phyloP scores from a whole-genome alignment of 164 flowering plant species.

The Cinnamomum chago region DNA sequence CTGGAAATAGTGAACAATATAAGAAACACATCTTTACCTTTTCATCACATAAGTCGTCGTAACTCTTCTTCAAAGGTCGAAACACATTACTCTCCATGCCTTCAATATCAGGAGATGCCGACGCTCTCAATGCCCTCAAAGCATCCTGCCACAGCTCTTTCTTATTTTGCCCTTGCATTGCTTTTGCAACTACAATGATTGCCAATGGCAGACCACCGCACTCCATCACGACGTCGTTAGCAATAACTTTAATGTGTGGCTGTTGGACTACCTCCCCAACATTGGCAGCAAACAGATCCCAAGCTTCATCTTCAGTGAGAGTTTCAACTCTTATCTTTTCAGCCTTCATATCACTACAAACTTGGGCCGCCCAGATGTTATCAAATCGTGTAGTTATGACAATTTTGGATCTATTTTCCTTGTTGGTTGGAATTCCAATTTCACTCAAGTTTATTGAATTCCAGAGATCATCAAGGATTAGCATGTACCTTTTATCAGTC shows the following conservation, averaged over 20 bases:
- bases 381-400: not conserved
- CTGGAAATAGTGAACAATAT: constrained; percentile 9
- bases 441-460: not conserved
- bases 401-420: not conserved
- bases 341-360: constrained; percentile 1
- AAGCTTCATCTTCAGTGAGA: not conserved
- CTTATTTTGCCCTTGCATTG: constrained; percentile 1
- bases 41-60: constrained; percentile 4
- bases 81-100: constrained; percentile 10
- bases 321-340: not conserved
- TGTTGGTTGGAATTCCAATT: constrained; percentile 1
- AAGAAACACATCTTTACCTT: constrained; percentile 4
- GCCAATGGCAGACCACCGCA: constrained; percentile 12
- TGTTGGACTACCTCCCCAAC: not conserved
- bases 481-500: not conserved
- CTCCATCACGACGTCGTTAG: not conserved
- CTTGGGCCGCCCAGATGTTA: no score
- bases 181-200: not conserved
- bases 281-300: not conserved
- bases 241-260: not conserved
- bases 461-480: constrained; percentile 9
- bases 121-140: not conserved
- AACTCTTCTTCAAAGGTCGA: constrained; percentile 5
- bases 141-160: constrained; percentile 9
- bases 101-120: not conserved